Evolutionary conservation across 441 rosid genomes (phyloP), one percentile per base, ranked within the genome.

Genomic region (Gossypium gossypioides): DNA sequence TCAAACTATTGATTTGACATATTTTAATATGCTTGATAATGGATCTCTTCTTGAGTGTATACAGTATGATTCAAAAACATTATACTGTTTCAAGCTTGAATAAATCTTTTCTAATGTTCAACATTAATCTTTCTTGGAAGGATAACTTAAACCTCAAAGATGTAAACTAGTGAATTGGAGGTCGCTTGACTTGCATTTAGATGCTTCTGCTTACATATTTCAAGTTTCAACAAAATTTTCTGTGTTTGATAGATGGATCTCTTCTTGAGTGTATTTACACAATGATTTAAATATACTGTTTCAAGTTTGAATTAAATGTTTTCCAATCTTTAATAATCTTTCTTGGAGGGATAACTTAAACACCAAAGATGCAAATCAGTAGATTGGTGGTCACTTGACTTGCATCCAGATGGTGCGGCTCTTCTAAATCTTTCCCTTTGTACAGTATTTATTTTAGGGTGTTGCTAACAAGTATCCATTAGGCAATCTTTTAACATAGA

Each of bases 341-440:
- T 65, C 18, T 22, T n/a, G 40, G 69, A 64, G 32, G 37, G 56
- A 46, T 2, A 67, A 29, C 63, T 55, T 42, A 37, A 44, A 9
- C 12, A 24, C 72, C 50, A 50, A 72, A 66, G 73, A 72, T 66
- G 57, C 55, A 50, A 76, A 61, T 61, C 61, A n/a, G 58, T 27
- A 15, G 4, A 64, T 7, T 42, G 52, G 52, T 12, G 55, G 57
- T 15, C 22, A 13, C 22, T 34, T 4, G 46, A 51, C 44, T 65
- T 54, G 44, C 74, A 44, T 62, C 29, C 37, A 25, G 37, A 72
- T 9, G 16, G 29, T 69, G 18, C 42, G 2, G 29, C 66, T 62
- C 55, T 2, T 22, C 13, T 44, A 44, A 44, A 65, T 24, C 55
- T 46, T 65, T 24, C 5, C 13, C 9, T 6, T 1, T 46, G 19